phyloP scores from a whole-genome alignment of 1,284 basidiomycete species.

The Quambalaria eucalypti region DNA sequence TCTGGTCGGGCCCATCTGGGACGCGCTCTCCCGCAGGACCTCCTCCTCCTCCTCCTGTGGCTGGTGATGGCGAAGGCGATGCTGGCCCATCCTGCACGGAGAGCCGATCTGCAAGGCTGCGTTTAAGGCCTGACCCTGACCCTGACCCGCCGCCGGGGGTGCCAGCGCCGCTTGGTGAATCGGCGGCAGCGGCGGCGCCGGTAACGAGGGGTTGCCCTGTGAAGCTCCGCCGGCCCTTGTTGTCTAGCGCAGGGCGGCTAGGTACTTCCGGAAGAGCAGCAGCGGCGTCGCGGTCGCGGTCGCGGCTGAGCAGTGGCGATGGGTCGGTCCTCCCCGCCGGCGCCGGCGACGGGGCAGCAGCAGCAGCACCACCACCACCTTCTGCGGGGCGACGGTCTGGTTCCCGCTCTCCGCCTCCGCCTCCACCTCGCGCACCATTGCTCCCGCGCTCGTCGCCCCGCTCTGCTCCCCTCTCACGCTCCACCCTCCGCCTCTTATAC shows the following conservation, averaged over 20 bases:
- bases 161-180: neutral
- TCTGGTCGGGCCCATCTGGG: neutral
- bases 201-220: too few relatives aligned
- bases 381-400: neutral
- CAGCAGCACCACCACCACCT: neutral
- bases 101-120: neutral
- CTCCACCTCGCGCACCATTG: too few relatives aligned
- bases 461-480: too few relatives aligned
- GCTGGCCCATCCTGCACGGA: neutral
- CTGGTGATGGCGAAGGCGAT: neutral
- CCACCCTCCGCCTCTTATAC: neutral
- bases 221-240: neutral
- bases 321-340: neutral
- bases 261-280: neutral
- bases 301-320: neutral
- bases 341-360: neutral
- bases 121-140: neutral
- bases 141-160: neutral
- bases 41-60: neutral
- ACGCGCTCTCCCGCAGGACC: neutral
- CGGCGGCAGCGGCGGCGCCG: neutral
- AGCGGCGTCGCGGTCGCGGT: neutral
- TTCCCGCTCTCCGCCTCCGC: too few relatives aligned
- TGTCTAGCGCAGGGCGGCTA: neutral
- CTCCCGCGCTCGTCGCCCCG: too few relatives aligned